Percentiles rank a stretch among this genome's conserved stretches.
Evolutionary conservation across 495 filamentous ascomycete genomes (phyloP).

Genomic region (Tuber aestivum): DNA sequence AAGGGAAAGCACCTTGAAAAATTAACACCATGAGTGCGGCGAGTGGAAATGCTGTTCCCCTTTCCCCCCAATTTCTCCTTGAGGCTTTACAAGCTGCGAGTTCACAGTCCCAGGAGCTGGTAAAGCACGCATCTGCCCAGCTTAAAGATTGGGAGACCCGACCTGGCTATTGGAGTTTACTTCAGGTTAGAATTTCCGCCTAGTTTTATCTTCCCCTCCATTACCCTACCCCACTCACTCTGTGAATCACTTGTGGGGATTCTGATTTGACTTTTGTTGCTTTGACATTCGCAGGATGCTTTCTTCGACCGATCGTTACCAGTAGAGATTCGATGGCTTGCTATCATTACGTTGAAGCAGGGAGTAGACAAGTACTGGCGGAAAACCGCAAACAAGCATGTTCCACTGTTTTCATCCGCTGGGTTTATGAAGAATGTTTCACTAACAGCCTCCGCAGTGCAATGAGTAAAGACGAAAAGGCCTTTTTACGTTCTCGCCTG

Average conservation of each 20-base stretch:
- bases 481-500: conserved; percentile 63
- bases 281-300: conserved; percentile 51
- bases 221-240: neutral
- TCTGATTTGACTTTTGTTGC: conserved; percentile 7
- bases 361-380: conserved; percentile 94
- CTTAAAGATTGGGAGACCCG: conserved; percentile 77
- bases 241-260: neutral
- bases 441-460: conserved; percentile 49
- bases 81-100: conserved; percentile 64
- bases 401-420: neutral
- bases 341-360: conserved; percentile 90
- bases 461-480: conserved; percentile 68
- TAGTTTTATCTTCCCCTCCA: conserved; percentile 25
- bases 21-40: conserved; percentile 20
- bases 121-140: conserved; percentile 75
- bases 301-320: conserved; percentile 73
- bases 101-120: conserved; percentile 65
- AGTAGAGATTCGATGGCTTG: conserved; percentile 71
- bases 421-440: neutral
- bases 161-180: conserved; percentile 65
- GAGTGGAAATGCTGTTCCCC: conserved; percentile 51
- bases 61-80: conserved; percentile 61
- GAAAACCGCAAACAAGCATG: conserved; percentile 59
- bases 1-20: neutral
- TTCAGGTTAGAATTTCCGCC: conserved; percentile 57